Conservation (phyloP, 2,329 filamentous ascomycete genomes). For the Pestalotiopsis sp. region DNA sequence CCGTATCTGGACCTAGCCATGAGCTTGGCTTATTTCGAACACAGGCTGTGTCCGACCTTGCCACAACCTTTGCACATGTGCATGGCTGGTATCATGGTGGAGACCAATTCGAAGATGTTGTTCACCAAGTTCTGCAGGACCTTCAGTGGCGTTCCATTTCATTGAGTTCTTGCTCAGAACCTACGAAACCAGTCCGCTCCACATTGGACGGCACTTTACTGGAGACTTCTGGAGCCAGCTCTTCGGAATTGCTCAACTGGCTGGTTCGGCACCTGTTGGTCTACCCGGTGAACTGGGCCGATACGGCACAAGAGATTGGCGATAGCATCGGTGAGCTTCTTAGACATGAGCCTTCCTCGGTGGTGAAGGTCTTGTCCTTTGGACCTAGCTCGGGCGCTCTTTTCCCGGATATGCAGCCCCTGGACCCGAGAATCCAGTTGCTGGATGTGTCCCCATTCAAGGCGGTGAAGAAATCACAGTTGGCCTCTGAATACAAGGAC, state of each 20-base stretch:
- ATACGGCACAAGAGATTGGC: slow-evolving; percentile 1
- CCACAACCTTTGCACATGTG: slow-evolving; percentile 9
- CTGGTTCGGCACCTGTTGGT: slow-evolving; percentile 10
- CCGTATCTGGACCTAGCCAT: slow-evolving; percentile 7
- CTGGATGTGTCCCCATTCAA: slow-evolving; percentile 13
- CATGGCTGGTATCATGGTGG: slow-evolving; percentile 17
- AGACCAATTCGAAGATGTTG: slow-evolving; percentile 11
- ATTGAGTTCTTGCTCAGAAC: slow-evolving; percentile 5
- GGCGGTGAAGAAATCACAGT: not conserved
- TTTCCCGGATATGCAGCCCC: slow-evolving; percentile 6
- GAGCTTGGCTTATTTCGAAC: slow-evolving; percentile 4
- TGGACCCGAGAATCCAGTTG: not conserved
- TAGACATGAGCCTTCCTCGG: not conserved
- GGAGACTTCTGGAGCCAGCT: not conserved
- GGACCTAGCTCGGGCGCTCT: slow-evolving; percentile 10
- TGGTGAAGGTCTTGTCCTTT: slow-evolving; percentile 6
- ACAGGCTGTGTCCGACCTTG: not conserved
- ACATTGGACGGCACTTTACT: slow-evolving; percentile 13
- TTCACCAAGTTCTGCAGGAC: slow-evolving; percentile 11
- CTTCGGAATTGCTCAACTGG: not conserved
- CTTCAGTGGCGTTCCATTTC: not conserved
- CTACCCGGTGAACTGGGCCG: slow-evolving; percentile 10
- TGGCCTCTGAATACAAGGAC: not conserved
- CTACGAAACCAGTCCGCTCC: slow-evolving; percentile 9
- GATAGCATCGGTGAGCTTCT: not conserved